Evolutionary conservation across 805 yeast genomes (phyloP).

Genomic region (Saccharomycopsis capsularis): DNA sequence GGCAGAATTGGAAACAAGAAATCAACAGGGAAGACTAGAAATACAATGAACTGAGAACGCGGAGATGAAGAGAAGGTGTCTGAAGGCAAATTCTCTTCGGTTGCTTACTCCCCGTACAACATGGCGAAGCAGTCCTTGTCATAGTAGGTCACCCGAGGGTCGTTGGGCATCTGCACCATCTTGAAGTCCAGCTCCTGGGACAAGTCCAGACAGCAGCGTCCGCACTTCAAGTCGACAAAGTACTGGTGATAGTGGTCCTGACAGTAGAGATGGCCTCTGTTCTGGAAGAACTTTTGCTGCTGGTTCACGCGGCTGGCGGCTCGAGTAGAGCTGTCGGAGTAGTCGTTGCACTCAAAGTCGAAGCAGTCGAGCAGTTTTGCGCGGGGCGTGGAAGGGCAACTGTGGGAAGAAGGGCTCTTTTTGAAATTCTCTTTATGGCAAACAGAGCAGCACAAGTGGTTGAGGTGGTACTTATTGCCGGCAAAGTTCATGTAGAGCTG

Average conservation of each 20-base stretch:
- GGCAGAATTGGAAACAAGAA: too few species aligned
- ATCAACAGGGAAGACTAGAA: too few species aligned
- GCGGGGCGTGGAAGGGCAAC: too few species aligned
- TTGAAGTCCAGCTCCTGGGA: constrained; percentile 1
- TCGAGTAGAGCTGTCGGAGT: background rate
- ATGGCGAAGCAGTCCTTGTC: constrained; percentile 3
- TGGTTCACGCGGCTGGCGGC: background rate
- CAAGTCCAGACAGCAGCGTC: background rate
- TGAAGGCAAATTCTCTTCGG: too few species aligned
- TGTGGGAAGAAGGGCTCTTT: background rate
- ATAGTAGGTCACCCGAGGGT: constrained; percentile 3
- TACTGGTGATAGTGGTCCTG: constrained; percentile 57
- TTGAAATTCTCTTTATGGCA: constrained; percentile 54
- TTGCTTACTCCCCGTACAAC: too few species aligned
- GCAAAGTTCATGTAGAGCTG: constrained; percentile 82
- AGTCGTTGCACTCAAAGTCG: too few species aligned
- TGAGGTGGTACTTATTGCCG: constrained; percentile 85
- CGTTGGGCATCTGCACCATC: constrained; percentile 4
- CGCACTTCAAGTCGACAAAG: constrained; percentile 6
- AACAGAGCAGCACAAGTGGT: constrained; percentile 86
- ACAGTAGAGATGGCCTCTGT: constrained; percentile 74
- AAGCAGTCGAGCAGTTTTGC: too few species aligned
- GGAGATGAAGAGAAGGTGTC: too few species aligned
- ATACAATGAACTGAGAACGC: too few species aligned
- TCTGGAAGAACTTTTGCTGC: constrained; percentile 67